A percentile compares a stretch with the other conserved stretches of the same genome.
phyloP scores from a whole-genome alignment of 768 basidiomycete species.

The Kondoa subrosea region DNA sequence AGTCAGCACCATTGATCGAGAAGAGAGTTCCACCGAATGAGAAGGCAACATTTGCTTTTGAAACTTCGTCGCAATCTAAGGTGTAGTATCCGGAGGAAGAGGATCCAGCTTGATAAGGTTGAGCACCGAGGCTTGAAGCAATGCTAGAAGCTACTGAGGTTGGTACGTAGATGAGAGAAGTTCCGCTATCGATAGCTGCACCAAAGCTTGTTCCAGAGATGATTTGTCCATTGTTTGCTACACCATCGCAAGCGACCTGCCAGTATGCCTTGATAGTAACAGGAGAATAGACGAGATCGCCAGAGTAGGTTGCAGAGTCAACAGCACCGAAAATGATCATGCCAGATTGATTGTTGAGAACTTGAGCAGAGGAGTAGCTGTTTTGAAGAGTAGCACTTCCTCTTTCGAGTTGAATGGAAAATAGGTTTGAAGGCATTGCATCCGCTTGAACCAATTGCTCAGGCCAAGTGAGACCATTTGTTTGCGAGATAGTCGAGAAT shows the following conservation, averaged over 20 bases:
- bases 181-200: slow-evolving; percentile 27
- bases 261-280: slow-evolving; percentile 20
- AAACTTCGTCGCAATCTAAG: slow-evolving; percentile 25
- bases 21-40: slow-evolving; percentile 39
- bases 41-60: slow-evolving; percentile 34
- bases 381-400: slow-evolving; percentile 20
- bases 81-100: slow-evolving; percentile 21
- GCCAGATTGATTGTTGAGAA: slow-evolving; percentile 2
- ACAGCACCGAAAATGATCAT: slow-evolving; percentile 32
- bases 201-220: slow-evolving; percentile 16
- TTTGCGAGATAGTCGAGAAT: slow-evolving; percentile 26
- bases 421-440: slow-evolving; percentile 17
- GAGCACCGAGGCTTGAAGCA: not conserved
- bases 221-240: slow-evolving; percentile 12
- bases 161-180: slow-evolving; percentile 24
- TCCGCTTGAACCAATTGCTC: slow-evolving; percentile 23
- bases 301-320: slow-evolving; percentile 22
- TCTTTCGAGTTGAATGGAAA: slow-evolving; percentile 22
- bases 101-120: not conserved
- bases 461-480: slow-evolving; percentile 24
- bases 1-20: slow-evolving; percentile 33
- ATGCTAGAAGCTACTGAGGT: slow-evolving; percentile 9
- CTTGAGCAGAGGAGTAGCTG: slow-evolving; percentile 18
- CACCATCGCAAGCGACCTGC: slow-evolving; percentile 14
- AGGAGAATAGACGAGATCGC: slow-evolving; percentile 15